Evolutionary conservation across 208 protist species (phyloP).

Genomic region (Trypanosoma avium): DNA sequence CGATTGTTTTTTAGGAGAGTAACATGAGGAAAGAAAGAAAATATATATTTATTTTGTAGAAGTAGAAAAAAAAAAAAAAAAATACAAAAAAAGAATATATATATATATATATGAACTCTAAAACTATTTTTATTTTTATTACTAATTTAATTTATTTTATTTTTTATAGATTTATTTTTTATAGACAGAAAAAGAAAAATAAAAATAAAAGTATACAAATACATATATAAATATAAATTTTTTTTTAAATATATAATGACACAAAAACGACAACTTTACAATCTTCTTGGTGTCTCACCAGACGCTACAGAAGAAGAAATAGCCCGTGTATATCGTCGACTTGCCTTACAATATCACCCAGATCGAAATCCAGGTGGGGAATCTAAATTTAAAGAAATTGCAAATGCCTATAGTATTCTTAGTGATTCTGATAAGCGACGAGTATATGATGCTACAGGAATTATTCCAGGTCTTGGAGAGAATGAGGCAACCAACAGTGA

Average conservation of each 20-base stretch:
- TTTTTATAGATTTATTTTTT: conserved; percentile 12
- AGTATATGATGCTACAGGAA: conserved; percentile 95
- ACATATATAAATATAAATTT: conserved; percentile 11
- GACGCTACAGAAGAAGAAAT: conserved; percentile 50
- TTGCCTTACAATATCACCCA: conserved; percentile 86
- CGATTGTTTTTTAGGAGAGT: too few relatives aligned
- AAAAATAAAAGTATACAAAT: conserved; percentile 1
- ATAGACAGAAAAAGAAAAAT: neutral
- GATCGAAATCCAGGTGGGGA: conserved; percentile 84
- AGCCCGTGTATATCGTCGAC: conserved; percentile 63
- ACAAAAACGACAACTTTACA: conserved; percentile 49
- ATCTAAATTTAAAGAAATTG: conserved; percentile 89
- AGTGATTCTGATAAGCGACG: conserved; percentile 91
- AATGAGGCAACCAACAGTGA: conserved; percentile 20
- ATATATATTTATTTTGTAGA: too few relatives aligned
- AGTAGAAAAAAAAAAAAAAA: conserved; percentile 17
- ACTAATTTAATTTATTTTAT: neutral
- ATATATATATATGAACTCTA: neutral
- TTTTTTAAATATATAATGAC: conserved; percentile 9
- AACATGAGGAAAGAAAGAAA: too few relatives aligned
- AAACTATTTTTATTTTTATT: conserved; percentile 1
- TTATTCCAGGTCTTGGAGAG: conserved; percentile 32
- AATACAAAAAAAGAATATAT: conserved; percentile 10
- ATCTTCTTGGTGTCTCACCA: conserved; percentile 44
- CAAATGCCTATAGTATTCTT: conserved; percentile 97